Percentiles rank a stretch among this genome's conserved stretches.
phyloP scores from a whole-genome alignment of 1,284 basidiomycete genomes.

The Puccinia polysora region DNA sequence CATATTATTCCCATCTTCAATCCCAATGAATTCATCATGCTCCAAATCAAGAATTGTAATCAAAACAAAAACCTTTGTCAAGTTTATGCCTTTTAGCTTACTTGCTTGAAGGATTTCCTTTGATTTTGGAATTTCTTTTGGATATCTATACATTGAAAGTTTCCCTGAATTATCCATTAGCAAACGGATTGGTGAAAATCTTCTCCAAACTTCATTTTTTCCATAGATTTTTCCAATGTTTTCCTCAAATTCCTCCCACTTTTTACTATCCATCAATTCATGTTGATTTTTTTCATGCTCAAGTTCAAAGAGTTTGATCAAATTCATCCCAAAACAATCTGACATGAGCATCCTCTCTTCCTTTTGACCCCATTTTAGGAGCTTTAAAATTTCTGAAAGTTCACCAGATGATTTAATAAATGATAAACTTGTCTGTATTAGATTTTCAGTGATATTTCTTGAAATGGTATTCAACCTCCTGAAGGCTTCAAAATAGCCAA shows the following conservation, averaged over 20 bases:
- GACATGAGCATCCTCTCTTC: too few relatives aligned
- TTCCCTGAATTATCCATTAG: too few relatives aligned
- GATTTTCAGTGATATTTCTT: neutral
- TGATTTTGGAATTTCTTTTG: neutral
- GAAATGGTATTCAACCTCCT: neutral
- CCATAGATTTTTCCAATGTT: neutral
- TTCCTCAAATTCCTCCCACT: neutral
- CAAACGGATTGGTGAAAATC: too few relatives aligned
- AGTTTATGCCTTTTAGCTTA: neutral
- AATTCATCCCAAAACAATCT: too few relatives aligned
- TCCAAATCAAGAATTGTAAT: constrained; percentile 1
- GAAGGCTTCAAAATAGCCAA: neutral
- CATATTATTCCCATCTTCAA: neutral
- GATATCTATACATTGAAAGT: neutral
- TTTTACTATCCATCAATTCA: too few relatives aligned
- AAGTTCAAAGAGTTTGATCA: too few relatives aligned
- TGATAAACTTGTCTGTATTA: neutral
- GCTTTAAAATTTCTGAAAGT: too few relatives aligned
- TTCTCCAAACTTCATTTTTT: constrained; percentile 1
- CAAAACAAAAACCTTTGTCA: neutral
- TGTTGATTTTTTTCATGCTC: too few relatives aligned
- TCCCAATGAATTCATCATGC: neutral
- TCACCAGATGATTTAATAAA: too few relatives aligned
- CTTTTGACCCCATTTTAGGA: too few relatives aligned
- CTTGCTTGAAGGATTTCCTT: neutral